These are phyloP conservation scores for Pichia californica DNA, from an alignment of 805 yeast species.

Conservation along the genomic window DNA sequence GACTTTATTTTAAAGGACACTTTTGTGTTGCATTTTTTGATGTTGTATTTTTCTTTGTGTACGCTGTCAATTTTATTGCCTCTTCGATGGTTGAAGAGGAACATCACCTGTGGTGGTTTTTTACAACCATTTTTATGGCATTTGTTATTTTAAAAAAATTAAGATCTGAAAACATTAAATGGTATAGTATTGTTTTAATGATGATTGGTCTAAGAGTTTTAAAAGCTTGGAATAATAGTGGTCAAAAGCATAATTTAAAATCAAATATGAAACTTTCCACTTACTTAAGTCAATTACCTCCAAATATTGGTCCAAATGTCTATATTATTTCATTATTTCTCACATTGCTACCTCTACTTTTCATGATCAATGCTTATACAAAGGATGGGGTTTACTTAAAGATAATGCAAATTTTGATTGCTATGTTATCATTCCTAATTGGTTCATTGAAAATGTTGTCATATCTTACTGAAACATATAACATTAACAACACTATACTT, in stretches of 20 bases:
- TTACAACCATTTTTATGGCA: conserved; percentile 33
- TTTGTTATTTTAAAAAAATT: conserved; percentile 15
- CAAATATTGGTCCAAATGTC: conserved; percentile 19
- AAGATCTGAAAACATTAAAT: conserved; percentile 3
- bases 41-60: conserved; percentile 28
- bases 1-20: conserved; percentile 10
- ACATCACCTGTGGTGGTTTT: conserved; percentile 94
- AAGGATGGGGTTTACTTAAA: neutral
- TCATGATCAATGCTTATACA: conserved; percentile 3
- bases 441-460: conserved; percentile 22
- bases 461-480: conserved; percentile 22
- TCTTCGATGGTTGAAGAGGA: conserved; percentile 94
- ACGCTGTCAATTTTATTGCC: conserved; percentile 63
- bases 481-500: conserved; percentile 13
- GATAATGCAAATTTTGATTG: conserved; percentile 15
- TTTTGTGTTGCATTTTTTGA: conserved; percentile 17
- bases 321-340: conserved; percentile 14
- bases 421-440: conserved; percentile 35
- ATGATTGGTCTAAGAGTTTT: conserved; percentile 46
- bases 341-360: conserved; percentile 15
- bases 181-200: conserved; percentile 16
- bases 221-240: conserved; percentile 84
- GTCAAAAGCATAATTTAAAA: conserved; percentile 65
- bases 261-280: conserved; percentile 44
- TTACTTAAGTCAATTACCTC: conserved; percentile 29